Evolutionary conservation across 148 eudicot genomes (phyloP).

Genomic region (Linanthus parryae): DNA sequence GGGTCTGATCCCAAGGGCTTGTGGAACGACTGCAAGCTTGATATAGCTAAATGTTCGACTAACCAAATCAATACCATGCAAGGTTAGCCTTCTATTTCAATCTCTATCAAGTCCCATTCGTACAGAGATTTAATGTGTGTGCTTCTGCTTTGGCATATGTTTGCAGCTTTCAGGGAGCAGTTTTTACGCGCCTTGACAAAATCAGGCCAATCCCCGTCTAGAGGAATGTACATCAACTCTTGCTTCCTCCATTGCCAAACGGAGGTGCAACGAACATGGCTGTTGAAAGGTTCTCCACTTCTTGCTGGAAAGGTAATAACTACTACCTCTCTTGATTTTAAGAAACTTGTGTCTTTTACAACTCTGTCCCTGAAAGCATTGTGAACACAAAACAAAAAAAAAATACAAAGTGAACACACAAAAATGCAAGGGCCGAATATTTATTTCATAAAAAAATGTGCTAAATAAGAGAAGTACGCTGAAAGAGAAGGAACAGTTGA

Average conservation of each 20-base stretch:
- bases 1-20: slow-evolving; percentile 75
- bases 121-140: not conserved
- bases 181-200: slow-evolving; percentile 45
- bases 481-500: no score
- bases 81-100: slow-evolving; percentile 30
- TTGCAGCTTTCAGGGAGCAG: slow-evolving; percentile 48
- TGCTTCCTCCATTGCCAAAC: slow-evolving; percentile 88
- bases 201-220: slow-evolving; percentile 35
- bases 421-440: no score
- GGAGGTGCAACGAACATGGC: slow-evolving; percentile 74
- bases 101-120: not conserved
- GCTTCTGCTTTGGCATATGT: no score
- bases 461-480: no score
- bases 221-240: slow-evolving; percentile 67
- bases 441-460: no score
- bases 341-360: no score
- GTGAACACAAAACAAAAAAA: no score
- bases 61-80: slow-evolving; percentile 63
- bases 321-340: no score
- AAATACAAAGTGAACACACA: no score
- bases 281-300: slow-evolving; percentile 43
- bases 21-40: slow-evolving; percentile 75
- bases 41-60: slow-evolving; percentile 67
- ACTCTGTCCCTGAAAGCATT: no score
- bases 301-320: slow-evolving; percentile 45